Percentiles rank a stretch among this genome's conserved stretches.
Evolutionary conservation across 2,329 filamentous ascomycete species (phyloP).

Genomic region (Neocatenulostroma microsporum): DNA sequence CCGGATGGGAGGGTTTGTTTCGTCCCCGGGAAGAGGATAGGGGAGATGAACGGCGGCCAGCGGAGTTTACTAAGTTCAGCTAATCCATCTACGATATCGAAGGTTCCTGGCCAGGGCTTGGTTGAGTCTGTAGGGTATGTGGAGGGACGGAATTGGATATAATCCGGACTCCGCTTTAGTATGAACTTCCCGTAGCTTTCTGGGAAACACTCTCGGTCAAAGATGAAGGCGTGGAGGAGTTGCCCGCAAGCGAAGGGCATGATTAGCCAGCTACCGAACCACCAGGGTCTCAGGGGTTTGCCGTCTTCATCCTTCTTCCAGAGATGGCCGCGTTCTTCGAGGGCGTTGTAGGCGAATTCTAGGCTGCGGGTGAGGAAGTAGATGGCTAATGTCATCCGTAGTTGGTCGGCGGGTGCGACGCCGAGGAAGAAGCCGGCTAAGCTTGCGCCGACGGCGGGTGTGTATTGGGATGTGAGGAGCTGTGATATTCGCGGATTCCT

Average conservation of each 20-base stretch:
- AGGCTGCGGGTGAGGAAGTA: slow-evolving; percentile 72
- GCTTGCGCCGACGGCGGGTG: slow-evolving; percentile 84
- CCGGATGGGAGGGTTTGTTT: slow-evolving; percentile 44
- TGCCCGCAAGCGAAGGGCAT: slow-evolving; percentile 45
- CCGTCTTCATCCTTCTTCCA: slow-evolving; percentile 22
- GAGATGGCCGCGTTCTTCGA: slow-evolving; percentile 61
- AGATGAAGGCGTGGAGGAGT: slow-evolving; percentile 44
- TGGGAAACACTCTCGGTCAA: slow-evolving; percentile 46
- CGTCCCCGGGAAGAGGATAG: slow-evolving; percentile 71
- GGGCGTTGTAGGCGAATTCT: slow-evolving; percentile 78
- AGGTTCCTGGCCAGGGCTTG: slow-evolving; percentile 65
- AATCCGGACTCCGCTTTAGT: slow-evolving; percentile 62
- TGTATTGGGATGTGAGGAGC: slow-evolving; percentile 71
- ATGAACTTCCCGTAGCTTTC: slow-evolving; percentile 58
- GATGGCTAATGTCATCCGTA: slow-evolving; percentile 73
- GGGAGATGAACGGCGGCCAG: slow-evolving; percentile 84
- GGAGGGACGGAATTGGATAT: slow-evolving; percentile 65
- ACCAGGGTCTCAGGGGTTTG: slow-evolving; percentile 58
- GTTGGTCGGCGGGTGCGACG: slow-evolving; percentile 61
- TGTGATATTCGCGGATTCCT: slow-evolving; percentile 71
- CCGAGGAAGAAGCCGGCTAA: slow-evolving; percentile 77
- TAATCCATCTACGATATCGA: slow-evolving; percentile 72
- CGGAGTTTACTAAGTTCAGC: slow-evolving; percentile 70
- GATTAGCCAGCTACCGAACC: slow-evolving; percentile 46
- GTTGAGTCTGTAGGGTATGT: slow-evolving; percentile 60